Conservation (phyloP, 108 stramenopile genomes). For the Nannochloropsis gaditana region DNA sequence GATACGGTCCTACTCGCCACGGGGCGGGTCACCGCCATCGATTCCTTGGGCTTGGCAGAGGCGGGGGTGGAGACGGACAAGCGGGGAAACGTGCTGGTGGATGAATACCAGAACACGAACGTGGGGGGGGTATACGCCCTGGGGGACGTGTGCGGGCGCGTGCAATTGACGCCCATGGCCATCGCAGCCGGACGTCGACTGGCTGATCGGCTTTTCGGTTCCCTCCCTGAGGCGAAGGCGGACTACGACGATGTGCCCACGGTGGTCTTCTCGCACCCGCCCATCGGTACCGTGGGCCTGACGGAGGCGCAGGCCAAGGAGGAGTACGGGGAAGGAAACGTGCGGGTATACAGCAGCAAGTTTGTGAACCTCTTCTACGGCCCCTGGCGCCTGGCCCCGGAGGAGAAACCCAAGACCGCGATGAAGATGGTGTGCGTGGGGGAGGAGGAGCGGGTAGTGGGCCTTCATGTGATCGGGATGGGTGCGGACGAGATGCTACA, state of each 20-base stretch:
- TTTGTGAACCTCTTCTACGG: constrained; percentile 88
- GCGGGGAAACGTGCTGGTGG: constrained; percentile 64
- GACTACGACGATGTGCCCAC: constrained; percentile 74
- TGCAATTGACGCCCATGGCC: constrained; percentile 77
- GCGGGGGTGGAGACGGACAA: constrained; percentile 60
- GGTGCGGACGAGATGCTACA: constrained; percentile 93
- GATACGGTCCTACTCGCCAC: constrained; percentile 72
- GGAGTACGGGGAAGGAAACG: constrained; percentile 76
- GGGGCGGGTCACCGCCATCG: constrained; percentile 67
- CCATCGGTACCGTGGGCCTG: constrained; percentile 59
- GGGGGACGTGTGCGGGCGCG: constrained; percentile 72
- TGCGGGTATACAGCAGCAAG: constrained; percentile 76
- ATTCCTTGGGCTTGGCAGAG: constrained; percentile 56
- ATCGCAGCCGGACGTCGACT: constrained; percentile 75
- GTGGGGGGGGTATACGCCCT: constrained; percentile 63
- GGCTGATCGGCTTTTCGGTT: constrained; percentile 75
- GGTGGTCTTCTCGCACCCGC: constrained; percentile 82
- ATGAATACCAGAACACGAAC: constrained; percentile 68
- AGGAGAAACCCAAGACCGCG: constrained; percentile 82
- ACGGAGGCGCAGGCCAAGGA: constrained; percentile 76
- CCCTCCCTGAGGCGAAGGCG: constrained; percentile 54
- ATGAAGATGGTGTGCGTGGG: constrained; percentile 84
- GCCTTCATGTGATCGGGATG: constrained; percentile 87
- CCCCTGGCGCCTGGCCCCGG: constrained; percentile 66
- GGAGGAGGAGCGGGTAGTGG: constrained; percentile 68